Base-by-base conservation (phyloP, 371 early-diverging fungal species). In the Amoeboaphelidium protococcarum region DNA sequence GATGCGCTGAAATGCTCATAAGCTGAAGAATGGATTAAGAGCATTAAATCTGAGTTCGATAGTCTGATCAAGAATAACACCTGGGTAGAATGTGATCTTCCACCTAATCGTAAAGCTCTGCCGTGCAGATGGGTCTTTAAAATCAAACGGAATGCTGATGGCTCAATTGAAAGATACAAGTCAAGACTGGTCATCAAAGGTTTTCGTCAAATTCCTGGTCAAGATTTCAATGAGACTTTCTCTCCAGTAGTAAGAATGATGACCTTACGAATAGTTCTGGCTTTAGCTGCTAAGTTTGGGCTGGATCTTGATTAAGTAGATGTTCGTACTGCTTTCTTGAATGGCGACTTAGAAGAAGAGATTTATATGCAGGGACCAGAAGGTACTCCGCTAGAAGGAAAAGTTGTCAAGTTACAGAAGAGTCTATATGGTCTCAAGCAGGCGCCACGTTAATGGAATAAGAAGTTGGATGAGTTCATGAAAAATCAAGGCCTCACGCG, bases 281-380 rank as follows among this genome's bases (percentile, higher is more conserved):
- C 60, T 2, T 12, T 61, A 3, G 50, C 61, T 1, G 49, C 52
- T 6, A 40, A 42, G 1, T 22, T 44, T 10, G 46, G 52, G 2
- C 51, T 53, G 12, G 40, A 45, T 16, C 44, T 60, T 0, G 49
- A 55, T 22, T 45, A 47, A 10, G 50, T 60, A 48, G 64, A 62
- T 40, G 57, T 58, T n/a, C 49, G 42, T 37, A 56, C 55, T n/a
- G 64, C 64, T n/a, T n/a, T 49, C 48, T 52, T 66, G 6, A 47
- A 63, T 41, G 52, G 52, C 0, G 42, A 45, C 1, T 47, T 63
- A 23, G 60, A 62, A n/a, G 52, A 51, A 26, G 51, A 54, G 2
- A 47, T 63, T 2, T 58, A 52, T 31, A 56, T 63, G 45, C 31
- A 49, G 26, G 46, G 51, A 25, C 60, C 61, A 10, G 54, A 53